Conservation (phyloP, 1,284 basidiomycete species). For the Puccinia coronata region DNA sequence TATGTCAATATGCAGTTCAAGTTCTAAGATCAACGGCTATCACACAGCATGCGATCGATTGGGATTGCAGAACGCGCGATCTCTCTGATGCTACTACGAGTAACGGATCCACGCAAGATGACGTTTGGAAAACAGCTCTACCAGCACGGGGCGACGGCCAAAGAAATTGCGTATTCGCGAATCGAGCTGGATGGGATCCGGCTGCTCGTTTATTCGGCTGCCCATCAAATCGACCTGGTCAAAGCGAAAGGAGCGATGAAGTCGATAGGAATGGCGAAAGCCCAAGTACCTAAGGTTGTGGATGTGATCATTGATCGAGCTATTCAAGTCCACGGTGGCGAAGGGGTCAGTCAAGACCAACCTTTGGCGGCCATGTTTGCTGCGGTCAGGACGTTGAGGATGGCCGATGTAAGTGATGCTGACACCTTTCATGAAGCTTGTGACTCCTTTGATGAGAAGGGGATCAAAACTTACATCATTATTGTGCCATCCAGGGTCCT, state of each 20-base stretch:
- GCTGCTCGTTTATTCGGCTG: conserved; percentile 85
- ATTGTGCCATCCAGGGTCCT: conserved; percentile 36
- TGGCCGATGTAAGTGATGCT: conserved; percentile 73
- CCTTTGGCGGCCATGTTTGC: conserved; percentile 78
- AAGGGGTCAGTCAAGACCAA: conserved; percentile 88
- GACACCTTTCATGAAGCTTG: not conserved
- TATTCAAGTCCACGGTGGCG: conserved; percentile 91
- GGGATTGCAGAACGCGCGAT: conserved; percentile 82
- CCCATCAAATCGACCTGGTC: conserved; percentile 87
- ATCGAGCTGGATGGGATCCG: conserved; percentile 88
- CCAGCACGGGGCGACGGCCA: conserved; percentile 86
- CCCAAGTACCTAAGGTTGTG: conserved; percentile 86
- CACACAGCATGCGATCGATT: conserved; percentile 79
- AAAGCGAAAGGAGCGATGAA: conserved; percentile 92
- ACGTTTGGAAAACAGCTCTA: conserved; percentile 90
- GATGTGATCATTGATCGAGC: conserved; percentile 84
- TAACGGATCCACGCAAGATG: conserved; percentile 83
- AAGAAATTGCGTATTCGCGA: conserved; percentile 84
- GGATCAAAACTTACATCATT: not conserved
- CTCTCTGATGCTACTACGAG: conserved; percentile 84
- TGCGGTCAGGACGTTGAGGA: conserved; percentile 77
- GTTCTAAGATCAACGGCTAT: not conserved
- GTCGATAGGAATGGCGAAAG: conserved; percentile 97
- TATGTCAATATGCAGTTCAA: not conserved
- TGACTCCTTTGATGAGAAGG: not conserved